Evolutionary conservation across 345 rosid species (phyloP).

Genomic region (Schrenkiella parvula): DNA sequence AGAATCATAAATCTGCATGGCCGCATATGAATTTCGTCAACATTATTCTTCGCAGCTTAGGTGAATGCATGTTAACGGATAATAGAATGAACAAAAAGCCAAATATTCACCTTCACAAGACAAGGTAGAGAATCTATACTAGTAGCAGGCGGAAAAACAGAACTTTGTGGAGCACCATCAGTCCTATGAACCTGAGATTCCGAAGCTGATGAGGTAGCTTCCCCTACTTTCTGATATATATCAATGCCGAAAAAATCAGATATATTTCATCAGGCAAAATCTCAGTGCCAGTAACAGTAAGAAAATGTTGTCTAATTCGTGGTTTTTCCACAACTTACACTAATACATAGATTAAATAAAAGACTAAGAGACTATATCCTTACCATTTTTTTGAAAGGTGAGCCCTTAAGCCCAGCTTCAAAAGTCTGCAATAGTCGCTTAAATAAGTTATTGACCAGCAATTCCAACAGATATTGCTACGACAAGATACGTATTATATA

Average conservation of each 20-base stretch:
- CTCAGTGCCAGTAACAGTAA: not conserved
- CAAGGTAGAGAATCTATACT: slow-evolving; percentile 48
- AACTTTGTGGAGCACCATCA: slow-evolving; percentile 30
- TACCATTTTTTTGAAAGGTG: slow-evolving; percentile 75
- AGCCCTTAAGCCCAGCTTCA: slow-evolving; percentile 34
- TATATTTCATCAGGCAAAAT: not conserved
- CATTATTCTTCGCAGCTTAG: not conserved
- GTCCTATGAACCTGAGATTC: slow-evolving; percentile 28
- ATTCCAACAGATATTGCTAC: not conserved
- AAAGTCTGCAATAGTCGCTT: slow-evolving; percentile 37
- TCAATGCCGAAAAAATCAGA: not conserved
- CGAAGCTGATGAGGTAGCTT: slow-evolving; percentile 43
- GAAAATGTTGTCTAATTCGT: not conserved
- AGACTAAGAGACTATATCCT: slow-evolving; percentile 7
- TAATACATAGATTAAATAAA: not conserved
- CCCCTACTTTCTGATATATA: slow-evolving; percentile 54
- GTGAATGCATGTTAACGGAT: not conserved
- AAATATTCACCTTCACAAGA: slow-evolving; percentile 61
- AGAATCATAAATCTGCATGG: slow-evolving; percentile 67
- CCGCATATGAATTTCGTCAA: not conserved
- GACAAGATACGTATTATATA: not conserved
- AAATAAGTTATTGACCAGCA: not conserved
- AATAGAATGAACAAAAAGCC: not conserved
- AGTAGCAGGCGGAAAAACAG: slow-evolving; percentile 17
- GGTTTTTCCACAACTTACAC: not conserved